phyloP scores from a whole-genome alignment of 2,329 filamentous ascomycete genomes.

The Claviceps sp. region DNA sequence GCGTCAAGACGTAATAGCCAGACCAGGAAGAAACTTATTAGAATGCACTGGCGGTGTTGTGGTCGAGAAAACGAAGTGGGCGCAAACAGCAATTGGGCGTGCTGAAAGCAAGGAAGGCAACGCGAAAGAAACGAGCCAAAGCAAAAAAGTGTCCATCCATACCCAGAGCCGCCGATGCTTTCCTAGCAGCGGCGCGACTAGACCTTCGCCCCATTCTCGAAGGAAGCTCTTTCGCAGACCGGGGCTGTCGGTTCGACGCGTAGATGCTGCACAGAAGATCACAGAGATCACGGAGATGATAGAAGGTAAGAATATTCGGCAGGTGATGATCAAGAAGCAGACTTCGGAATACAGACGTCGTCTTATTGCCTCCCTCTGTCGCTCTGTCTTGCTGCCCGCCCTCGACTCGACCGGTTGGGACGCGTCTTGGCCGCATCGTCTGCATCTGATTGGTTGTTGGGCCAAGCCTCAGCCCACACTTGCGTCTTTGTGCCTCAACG shows the following conservation, averaged over 20 bases:
- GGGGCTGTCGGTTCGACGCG: background rate
- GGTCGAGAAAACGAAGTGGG: background rate
- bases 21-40: background rate
- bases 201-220: slow-evolving; percentile 28
- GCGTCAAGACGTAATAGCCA: background rate
- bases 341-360: background rate
- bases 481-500: background rate
- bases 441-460: slow-evolving; percentile 14
- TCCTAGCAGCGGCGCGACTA: slow-evolving; percentile 39
- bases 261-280: background rate
- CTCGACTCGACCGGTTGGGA: slow-evolving; percentile 8
- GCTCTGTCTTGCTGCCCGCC: background rate
- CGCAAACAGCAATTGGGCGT: background rate
- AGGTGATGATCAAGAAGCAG: background rate
- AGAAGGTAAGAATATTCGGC: background rate
- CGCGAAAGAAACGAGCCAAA: background rate
- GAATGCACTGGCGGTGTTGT: background rate
- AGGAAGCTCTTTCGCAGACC: background rate
- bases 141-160: slow-evolving; percentile 15
- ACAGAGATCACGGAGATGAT: background rate
- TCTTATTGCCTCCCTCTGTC: background rate
- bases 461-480: slow-evolving; percentile 3
- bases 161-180: slow-evolving; percentile 40
- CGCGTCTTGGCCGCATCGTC: slow-evolving; percentile 12
- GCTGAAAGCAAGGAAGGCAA: slow-evolving; percentile 1